These are phyloP conservation scores for Porodaedalea pini DNA, from an alignment of 1,284 basidiomycete genomes.

Conservation along the genomic window DNA sequence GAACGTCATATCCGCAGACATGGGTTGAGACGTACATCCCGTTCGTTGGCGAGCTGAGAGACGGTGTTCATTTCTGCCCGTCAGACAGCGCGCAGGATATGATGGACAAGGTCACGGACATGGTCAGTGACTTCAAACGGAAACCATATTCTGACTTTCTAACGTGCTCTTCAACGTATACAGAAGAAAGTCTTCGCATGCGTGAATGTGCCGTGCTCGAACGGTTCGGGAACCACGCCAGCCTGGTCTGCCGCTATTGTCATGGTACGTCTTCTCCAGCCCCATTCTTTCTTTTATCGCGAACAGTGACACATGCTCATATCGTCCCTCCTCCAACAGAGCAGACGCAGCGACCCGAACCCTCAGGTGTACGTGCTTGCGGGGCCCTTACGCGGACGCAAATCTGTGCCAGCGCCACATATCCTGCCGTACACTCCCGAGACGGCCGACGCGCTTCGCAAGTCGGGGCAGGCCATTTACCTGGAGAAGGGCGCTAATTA, in stretches of 20 bases:
- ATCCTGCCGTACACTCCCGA: constrained; percentile 21
- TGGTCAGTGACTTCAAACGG: constrained; percentile 9
- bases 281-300: not conserved
- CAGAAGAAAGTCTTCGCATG: constrained; percentile 21
- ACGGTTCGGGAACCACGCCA: constrained; percentile 4
- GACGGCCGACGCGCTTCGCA: constrained; percentile 19
- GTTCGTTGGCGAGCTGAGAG: constrained; percentile 20
- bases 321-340: constrained; percentile 7
- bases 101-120: constrained; percentile 18
- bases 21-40: constrained; percentile 22
- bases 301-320: not conserved
- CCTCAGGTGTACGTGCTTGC: constrained; percentile 14
- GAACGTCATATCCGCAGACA: constrained; percentile 12
- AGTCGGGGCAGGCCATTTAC: constrained; percentile 15
- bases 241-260: constrained; percentile 20
- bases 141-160: not conserved
- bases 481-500: constrained; percentile 18
- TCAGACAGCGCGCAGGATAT: constrained; percentile 17
- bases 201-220: constrained; percentile 6
- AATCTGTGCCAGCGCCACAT: constrained; percentile 13
- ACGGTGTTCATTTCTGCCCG: constrained; percentile 16
- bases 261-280: constrained; percentile 12
- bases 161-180: not conserved
- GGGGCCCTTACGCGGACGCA: constrained; percentile 15
- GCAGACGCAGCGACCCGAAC: constrained; percentile 16